Evolutionary conservation across 108 stramenopile genomes (phyloP), one percentile per base, ranked within the genome.

Genomic region (Mediolabrus comicus): DNA sequence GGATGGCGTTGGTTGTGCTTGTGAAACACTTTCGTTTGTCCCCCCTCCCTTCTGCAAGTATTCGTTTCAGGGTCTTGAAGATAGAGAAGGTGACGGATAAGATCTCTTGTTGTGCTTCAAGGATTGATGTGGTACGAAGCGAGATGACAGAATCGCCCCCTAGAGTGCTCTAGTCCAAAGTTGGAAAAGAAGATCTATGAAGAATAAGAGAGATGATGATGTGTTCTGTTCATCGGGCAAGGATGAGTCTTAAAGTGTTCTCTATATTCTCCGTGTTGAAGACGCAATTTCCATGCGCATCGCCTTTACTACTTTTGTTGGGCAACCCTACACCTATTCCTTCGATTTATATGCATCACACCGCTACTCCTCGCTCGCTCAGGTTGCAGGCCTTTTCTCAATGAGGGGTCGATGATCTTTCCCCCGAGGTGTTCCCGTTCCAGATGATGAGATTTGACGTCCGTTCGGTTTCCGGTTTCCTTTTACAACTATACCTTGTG

Each of bases 211-310:
- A n/a, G n/a, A n/a, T n/a, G n/a, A n/a, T n/a, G n/a, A n/a, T 22
- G 46, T 22, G 46, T 49, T 49, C 46, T 49, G 22, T 22, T 24
- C 33, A 9, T 17, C 22, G 46, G 46, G 46, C 46, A 24, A 49
- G 46, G 46, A 24, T 33, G 22, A 22, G 46, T 49, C 46, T 49
- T 22, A 49, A 22, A 49, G 46, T 49, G 22, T 24, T 49, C 22
- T 33, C n/a, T n/a, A n/a, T 49, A 49, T 49, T 49, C 46, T 49
- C 46, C 46, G 19, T 22, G 19, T 49, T 49, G 5, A 49, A 49
- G 46, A 49, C 46, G 46, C 46, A 49, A 5, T 49, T n/a, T 49
- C 46, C 46, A 49, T 8, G 46, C 46, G 46, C 46, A 49, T 49
- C 46, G 46, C 46, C 46, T 49, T n/a, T 19, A 19, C n/a, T n/a